phyloP scores from a whole-genome alignment of 495 filamentous ascomycete species.

The Tuber indicum region DNA sequence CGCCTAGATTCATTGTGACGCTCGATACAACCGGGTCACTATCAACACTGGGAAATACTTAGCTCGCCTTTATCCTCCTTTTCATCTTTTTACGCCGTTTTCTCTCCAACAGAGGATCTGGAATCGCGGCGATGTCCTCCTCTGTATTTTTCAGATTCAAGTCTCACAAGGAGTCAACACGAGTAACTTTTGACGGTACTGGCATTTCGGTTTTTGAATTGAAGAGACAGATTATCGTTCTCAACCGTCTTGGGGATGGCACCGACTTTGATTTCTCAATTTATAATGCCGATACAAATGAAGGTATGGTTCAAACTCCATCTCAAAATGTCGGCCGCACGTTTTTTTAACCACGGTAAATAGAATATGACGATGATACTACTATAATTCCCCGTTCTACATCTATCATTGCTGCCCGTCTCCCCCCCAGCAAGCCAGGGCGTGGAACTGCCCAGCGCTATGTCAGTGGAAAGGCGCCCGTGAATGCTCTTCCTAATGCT shows the following conservation, averaged over 20 bases:
- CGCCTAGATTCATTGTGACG: constrained; percentile 34
- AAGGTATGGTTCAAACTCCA: constrained; percentile 57
- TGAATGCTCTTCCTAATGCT: constrained; percentile 74
- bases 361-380: constrained; percentile 96
- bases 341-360: constrained; percentile 6
- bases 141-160: constrained; percentile 99
- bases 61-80: constrained; percentile 23
- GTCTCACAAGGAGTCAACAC: constrained; percentile 88
- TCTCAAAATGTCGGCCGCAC: constrained; percentile 31
- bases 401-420: constrained; percentile 79
- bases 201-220: constrained; percentile 97
- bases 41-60: constrained; percentile 16
- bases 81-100: not conserved
- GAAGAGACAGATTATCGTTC: constrained; percentile 94
- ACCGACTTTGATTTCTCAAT: constrained; percentile 95
- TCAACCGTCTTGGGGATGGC: constrained; percentile 87
- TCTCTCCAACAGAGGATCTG: constrained; percentile 15
- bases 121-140: constrained; percentile 64
- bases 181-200: constrained; percentile 95
- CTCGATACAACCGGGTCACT: constrained; percentile 30
- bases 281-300: constrained; percentile 79
- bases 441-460: constrained; percentile 87
- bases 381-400: constrained; percentile 89
- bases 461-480: constrained; percentile 93
- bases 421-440: constrained; percentile 73